Evolutionary conservation across 352 stramenopile genomes (phyloP).

Genomic region (Peronosclerospora sorghi): DNA sequence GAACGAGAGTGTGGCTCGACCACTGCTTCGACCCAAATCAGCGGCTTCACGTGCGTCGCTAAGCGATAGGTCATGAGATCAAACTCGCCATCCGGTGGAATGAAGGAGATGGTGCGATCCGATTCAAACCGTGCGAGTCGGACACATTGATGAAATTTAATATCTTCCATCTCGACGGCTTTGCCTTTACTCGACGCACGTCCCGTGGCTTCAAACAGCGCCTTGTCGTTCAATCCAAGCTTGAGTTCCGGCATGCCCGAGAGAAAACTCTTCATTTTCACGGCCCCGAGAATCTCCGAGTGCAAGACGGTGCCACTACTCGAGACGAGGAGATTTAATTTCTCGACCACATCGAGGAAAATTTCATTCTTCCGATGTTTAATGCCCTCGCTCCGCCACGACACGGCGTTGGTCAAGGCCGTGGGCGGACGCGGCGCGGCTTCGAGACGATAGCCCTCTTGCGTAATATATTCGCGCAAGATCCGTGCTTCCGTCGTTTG

Average conservation of each 20-base stretch:
- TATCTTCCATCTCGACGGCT: constrained; percentile 98
- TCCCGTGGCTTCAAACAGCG: constrained; percentile 97
- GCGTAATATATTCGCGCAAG: constrained; percentile 93
- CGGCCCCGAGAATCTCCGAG: constrained; percentile 95
- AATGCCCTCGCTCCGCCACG: constrained; percentile 97
- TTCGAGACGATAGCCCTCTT: constrained; percentile 93
- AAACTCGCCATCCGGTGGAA: constrained; percentile 99
- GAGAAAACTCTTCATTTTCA: constrained; percentile 99
- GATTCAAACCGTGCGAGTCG: constrained; percentile 98
- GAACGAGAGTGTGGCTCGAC: constrained; percentile 95
- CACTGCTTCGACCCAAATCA: constrained; percentile 98
- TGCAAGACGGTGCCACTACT: constrained; percentile 97
- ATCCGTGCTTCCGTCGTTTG: constrained; percentile 89
- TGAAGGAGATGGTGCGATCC: constrained; percentile 99
- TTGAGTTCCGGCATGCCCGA: constrained; percentile 99
- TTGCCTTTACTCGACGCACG: constrained; percentile 85
- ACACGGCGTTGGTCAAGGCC: constrained; percentile 97
- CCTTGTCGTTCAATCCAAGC: constrained; percentile 99
- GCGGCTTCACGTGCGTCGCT: constrained; percentile 97
- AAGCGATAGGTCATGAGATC: constrained; percentile 99
- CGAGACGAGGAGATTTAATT: constrained; percentile 93
- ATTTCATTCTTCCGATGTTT: constrained; percentile 99
- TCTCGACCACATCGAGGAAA: constrained; percentile 99
- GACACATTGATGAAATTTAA: constrained; percentile 99
- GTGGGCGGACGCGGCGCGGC: constrained; percentile 88